A percentile compares a stretch with the other conserved stretches of the same genome.
These are phyloP conservation scores for Helianthus tuberosus DNA, from an alignment of 129 eudicot genomes.

Conservation along the genomic window DNA sequence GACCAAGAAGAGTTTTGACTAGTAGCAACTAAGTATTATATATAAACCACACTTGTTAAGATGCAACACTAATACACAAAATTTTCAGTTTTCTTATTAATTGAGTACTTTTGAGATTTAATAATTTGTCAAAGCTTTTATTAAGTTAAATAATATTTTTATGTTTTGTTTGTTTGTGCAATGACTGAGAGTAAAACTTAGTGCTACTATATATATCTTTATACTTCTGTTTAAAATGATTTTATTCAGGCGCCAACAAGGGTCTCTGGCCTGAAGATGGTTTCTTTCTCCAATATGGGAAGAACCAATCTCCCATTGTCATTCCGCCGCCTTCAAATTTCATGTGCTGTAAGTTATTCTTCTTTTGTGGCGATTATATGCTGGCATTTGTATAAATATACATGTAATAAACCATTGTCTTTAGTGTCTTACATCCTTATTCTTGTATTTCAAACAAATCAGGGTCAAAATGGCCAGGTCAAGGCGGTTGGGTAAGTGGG, in stretches of 20 bases:
- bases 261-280: conserved; percentile 40
- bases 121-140: too few relatives aligned
- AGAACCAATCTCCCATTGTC: conserved; percentile 34
- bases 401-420: not conserved
- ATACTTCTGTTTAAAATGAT: not conserved
- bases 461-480: not conserved
- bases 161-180: too few relatives aligned
- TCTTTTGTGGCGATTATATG: conserved; percentile 8
- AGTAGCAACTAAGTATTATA: not conserved
- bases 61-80: too few relatives aligned
- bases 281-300: conserved; percentile 34
- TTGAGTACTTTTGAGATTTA: too few relatives aligned
- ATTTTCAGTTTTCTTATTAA: too few relatives aligned
- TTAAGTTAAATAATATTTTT: too few relatives aligned
- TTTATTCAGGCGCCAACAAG: conserved; percentile 30
- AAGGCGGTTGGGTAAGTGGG: too few relatives aligned
- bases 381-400: not conserved
- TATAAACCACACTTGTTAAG: too few relatives aligned
- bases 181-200: not conserved
- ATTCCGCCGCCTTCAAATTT: conserved; percentile 37
- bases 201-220: not conserved
- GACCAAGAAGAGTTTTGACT: conserved; percentile 10
- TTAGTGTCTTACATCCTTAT: not conserved
- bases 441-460: not conserved
- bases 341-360: conserved; percentile 39